Percentiles rank a stretch among this genome's conserved stretches.
phyloP scores from a whole-genome alignment of 148 eudicot species.

The Linanthus parryae region DNA sequence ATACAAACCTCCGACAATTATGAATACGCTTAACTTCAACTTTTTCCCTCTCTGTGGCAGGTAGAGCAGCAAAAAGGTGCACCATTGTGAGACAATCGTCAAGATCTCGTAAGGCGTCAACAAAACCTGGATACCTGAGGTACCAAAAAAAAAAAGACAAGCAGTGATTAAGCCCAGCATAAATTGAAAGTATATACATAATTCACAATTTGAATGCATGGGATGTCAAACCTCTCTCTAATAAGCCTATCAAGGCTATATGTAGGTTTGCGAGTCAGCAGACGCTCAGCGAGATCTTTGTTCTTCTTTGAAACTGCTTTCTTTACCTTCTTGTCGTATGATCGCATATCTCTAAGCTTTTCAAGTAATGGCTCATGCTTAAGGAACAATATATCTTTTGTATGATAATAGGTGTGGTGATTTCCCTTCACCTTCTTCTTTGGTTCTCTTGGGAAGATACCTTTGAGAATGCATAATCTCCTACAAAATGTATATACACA shows the following conservation, averaged over 20 bases:
- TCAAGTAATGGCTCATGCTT: conserved; percentile 76
- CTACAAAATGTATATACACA: conserved; percentile 22
- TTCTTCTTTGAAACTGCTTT: conserved; percentile 81
- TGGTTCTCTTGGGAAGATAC: conserved; percentile 82
- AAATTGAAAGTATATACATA: not conserved
- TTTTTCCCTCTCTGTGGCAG: conserved; percentile 73
- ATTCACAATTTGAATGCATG: not conserved
- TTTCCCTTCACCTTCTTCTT: conserved; percentile 97
- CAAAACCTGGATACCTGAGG: conserved; percentile 79
- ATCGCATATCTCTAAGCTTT: conserved; percentile 60
- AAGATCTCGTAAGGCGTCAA: conserved; percentile 88
- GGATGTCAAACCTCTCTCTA: conserved; percentile 52
- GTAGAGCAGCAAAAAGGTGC: conserved; percentile 92
- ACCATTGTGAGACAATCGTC: conserved; percentile 91
- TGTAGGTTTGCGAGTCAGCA: conserved; percentile 49
- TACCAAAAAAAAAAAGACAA: not conserved
- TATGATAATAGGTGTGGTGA: conserved; percentile 94
- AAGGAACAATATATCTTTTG: conserved; percentile 70
- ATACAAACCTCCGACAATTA: conserved; percentile 69
- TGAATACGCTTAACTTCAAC: conserved; percentile 70
- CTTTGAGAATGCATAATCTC: conserved; percentile 87
- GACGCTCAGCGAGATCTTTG: conserved; percentile 61
- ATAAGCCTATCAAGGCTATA: conserved; percentile 65
- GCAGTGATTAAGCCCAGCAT: not conserved
- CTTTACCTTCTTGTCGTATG: conserved; percentile 65